phyloP scores from a whole-genome alignment of 768 basidiomycete genomes.

The Amanita pallidorosea region DNA sequence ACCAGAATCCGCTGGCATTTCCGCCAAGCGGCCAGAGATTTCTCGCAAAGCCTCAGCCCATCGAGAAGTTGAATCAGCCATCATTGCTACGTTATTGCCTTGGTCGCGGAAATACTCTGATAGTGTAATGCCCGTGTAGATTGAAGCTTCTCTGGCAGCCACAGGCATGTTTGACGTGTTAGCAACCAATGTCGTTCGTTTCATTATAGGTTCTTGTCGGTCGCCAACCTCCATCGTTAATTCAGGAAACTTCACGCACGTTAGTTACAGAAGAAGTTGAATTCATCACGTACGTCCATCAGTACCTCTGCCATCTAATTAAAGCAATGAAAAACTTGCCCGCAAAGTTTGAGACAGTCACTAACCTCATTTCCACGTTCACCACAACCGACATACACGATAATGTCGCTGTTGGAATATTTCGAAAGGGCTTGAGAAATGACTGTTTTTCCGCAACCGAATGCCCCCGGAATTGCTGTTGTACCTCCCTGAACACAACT shows the following conservation, averaged over 20 bases:
- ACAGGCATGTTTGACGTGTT: slow-evolving; percentile 99
- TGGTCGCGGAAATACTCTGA: slow-evolving; percentile 99
- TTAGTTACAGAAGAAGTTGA: not conserved
- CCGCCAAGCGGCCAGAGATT: slow-evolving; percentile 96
- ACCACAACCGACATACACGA: slow-evolving; percentile 98
- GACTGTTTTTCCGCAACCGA: slow-evolving; percentile 98
- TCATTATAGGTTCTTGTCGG: slow-evolving; percentile 99
- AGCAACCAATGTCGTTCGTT: slow-evolving; percentile 96
- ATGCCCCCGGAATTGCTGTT: slow-evolving; percentile 96
- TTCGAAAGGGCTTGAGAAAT: slow-evolving; percentile 98
- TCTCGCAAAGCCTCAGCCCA: slow-evolving; percentile 99
- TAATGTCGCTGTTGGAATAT: slow-evolving; percentile 98
- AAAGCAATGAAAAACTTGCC: slow-evolving; percentile 5
- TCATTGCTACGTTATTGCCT: slow-evolving; percentile 96
- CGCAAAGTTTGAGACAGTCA: not conserved
- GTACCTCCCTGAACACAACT: slow-evolving; percentile 96
- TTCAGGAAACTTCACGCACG: slow-evolving; percentile 58
- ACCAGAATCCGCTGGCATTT: slow-evolving; percentile 99
- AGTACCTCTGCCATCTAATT: slow-evolving; percentile 94
- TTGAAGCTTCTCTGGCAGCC: slow-evolving; percentile 97
- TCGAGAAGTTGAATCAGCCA: slow-evolving; percentile 97
- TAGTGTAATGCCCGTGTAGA: slow-evolving; percentile 98
- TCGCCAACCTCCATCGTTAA: slow-evolving; percentile 86
- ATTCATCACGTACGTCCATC: slow-evolving; percentile 61
- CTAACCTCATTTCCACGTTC: slow-evolving; percentile 93